phyloP scores from a whole-genome alignment of 495 filamentous ascomycete genomes.

The Talaromyces nanjingensis region DNA sequence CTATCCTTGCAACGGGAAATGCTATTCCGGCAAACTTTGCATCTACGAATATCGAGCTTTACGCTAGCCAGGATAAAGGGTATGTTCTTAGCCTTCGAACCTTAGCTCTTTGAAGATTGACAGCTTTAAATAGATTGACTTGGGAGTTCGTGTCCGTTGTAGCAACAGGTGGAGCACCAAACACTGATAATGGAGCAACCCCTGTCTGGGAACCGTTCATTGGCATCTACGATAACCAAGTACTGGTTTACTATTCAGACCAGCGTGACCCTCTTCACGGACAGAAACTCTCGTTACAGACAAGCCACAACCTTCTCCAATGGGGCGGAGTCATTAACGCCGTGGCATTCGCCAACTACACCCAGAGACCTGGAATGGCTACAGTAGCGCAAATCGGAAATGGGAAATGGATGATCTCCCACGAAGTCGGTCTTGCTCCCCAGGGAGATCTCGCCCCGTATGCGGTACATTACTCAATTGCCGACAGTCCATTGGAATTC shows the following conservation, averaged over 20 bases:
- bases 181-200: slow-evolving; percentile 48
- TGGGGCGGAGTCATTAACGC: slow-evolving; percentile 52
- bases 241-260: slow-evolving; percentile 57
- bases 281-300: slow-evolving; percentile 55
- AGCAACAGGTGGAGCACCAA: slow-evolving; percentile 46
- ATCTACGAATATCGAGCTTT: slow-evolving; percentile 54
- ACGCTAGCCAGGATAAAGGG: slow-evolving; percentile 48
- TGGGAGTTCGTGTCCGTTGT: slow-evolving; percentile 55
- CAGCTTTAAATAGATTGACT: slow-evolving; percentile 16
- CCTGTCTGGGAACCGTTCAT: slow-evolving; percentile 61
- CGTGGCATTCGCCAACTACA: slow-evolving; percentile 47
- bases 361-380: slow-evolving; percentile 57
- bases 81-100: neutral
- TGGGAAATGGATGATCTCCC: slow-evolving; percentile 48
- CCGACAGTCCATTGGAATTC: slow-evolving; percentile 42
- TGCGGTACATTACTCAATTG: slow-evolving; percentile 41
- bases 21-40: slow-evolving; percentile 48
- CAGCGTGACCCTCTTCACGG: slow-evolving; percentile 53
- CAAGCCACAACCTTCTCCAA: slow-evolving; percentile 38
- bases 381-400: slow-evolving; percentile 41
- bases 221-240: slow-evolving; percentile 35
- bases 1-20: slow-evolving; percentile 49
- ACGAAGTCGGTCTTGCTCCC: slow-evolving; percentile 43
- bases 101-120: no score
- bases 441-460: slow-evolving; percentile 13